Evolutionary conservation across 2,329 filamentous ascomycete genomes (phyloP).

Genomic region (Madurella mycetomatis): DNA sequence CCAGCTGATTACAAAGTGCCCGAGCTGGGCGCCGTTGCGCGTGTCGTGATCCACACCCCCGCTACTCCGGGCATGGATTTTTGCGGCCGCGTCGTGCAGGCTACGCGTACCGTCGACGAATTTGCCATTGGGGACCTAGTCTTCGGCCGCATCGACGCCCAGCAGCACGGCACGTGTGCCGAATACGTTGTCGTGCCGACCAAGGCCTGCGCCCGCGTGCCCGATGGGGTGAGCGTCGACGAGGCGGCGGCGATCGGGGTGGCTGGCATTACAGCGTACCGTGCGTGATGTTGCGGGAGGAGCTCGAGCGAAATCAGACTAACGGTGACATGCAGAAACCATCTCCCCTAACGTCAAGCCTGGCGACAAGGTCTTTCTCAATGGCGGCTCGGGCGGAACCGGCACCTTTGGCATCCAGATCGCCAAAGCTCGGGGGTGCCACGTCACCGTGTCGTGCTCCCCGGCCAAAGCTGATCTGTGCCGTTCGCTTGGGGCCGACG

Average conservation of each 20-base stretch:
- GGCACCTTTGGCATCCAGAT: slow-evolving; percentile 60
- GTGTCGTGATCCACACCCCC: slow-evolving; percentile 37
- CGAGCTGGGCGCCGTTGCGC: slow-evolving; percentile 42
- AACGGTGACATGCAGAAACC: slow-evolving; percentile 26
- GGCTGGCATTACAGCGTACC: slow-evolving; percentile 45
- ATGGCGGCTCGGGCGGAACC: slow-evolving; percentile 59
- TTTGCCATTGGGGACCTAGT: slow-evolving; percentile 40
- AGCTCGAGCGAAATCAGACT: not conserved
- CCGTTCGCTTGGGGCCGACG: slow-evolving; percentile 56
- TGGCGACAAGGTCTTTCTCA: slow-evolving; percentile 58
- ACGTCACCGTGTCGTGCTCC: slow-evolving; percentile 58
- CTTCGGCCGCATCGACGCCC: slow-evolving; percentile 36
- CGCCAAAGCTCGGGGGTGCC: slow-evolving; percentile 55
- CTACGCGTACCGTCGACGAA: slow-evolving; percentile 28
- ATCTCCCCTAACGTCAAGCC: slow-evolving; percentile 42
- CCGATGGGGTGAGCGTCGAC: slow-evolving; percentile 38
- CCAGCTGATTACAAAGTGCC: slow-evolving; percentile 62
- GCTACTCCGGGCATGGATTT: slow-evolving; percentile 50
- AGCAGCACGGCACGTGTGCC: slow-evolving; percentile 32
- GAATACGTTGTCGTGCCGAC: slow-evolving; percentile 36
- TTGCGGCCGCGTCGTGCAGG: slow-evolving; percentile 39
- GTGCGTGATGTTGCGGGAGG: not conserved
- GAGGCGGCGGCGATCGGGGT: slow-evolving; percentile 42
- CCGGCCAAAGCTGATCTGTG: slow-evolving; percentile 53
- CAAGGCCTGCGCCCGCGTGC: slow-evolving; percentile 35